A percentile compares a stretch with the other conserved stretches of the same genome.
phyloP scores from a whole-genome alignment of 1,284 basidiomycete species.

The Fomitopsis schrenkii region DNA sequence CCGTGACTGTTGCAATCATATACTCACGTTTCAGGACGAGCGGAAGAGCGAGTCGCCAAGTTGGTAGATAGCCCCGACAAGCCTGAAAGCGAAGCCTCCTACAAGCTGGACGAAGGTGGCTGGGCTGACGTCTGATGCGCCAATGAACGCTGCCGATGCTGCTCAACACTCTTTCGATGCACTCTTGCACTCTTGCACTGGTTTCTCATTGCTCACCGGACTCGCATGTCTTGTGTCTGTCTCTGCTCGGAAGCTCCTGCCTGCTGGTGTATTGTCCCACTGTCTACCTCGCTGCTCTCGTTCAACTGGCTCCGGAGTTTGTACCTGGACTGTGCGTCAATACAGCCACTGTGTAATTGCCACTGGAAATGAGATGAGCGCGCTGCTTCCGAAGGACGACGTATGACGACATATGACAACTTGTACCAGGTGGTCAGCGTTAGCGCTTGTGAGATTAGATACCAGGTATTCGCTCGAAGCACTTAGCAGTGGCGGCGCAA shows the following conservation, averaged over 20 bases:
- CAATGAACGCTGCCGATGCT: neutral
- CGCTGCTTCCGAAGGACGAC: too few relatives aligned
- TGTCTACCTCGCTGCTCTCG: neutral
- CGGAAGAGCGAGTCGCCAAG: slow-evolving; percentile 94
- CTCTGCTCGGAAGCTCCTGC: neutral
- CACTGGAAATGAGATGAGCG: neutral
- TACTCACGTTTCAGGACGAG: slow-evolving; percentile 55
- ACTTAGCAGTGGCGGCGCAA: too few relatives aligned
- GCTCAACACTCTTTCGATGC: neutral
- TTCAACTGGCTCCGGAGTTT: neutral
- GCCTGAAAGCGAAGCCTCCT: slow-evolving; percentile 90
- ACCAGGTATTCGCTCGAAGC: too few relatives aligned
- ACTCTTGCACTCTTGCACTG: neutral
- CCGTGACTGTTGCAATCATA: neutral
- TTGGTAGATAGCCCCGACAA: slow-evolving; percentile 90
- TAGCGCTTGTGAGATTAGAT: too few relatives aligned
- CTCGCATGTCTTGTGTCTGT: neutral
- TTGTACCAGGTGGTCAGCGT: too few relatives aligned
- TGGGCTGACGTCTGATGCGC: slow-evolving; percentile 64
- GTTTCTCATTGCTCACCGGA: neutral
- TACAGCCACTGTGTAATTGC: neutral
- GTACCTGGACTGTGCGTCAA: neutral
- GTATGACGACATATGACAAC: too few relatives aligned
- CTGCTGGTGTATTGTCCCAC: neutral
- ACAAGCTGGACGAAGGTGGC: slow-evolving; percentile 84